phyloP scores from a whole-genome alignment of 208 protist genomes.

The Crithidia acanthocephali region DNA sequence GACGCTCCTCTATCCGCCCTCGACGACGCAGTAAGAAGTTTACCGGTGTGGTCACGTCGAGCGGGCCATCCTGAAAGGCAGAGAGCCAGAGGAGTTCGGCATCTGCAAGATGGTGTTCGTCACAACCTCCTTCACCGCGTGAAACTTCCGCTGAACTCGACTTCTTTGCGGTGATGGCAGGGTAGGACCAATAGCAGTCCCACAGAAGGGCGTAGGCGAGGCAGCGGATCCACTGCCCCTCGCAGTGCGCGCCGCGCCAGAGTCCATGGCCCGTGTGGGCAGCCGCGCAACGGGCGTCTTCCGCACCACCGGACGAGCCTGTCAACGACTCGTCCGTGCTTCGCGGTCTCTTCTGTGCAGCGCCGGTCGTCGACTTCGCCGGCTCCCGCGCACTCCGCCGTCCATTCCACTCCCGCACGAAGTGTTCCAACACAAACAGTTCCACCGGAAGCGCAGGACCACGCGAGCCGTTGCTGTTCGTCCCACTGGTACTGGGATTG shows the following conservation, averaged over 20 bases:
- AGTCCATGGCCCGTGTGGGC: not conserved
- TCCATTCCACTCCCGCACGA: slow-evolving; percentile 33
- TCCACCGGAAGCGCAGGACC: slow-evolving; percentile 43
- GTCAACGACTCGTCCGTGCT: not conserved
- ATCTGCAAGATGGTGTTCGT: not conserved
- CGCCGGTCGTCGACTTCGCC: not conserved
- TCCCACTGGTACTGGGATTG: not conserved
- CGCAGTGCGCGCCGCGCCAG: slow-evolving; percentile 78
- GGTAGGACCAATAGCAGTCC: slow-evolving; percentile 51
- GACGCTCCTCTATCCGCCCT: slow-evolving; percentile 42
- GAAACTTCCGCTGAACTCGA: too few relatives aligned
- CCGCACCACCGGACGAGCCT: not conserved
- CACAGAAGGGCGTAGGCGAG: slow-evolving; percentile 65
- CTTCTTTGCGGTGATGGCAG: not conserved
- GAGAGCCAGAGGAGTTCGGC: slow-evolving; percentile 59
- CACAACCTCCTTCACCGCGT: not conserved
- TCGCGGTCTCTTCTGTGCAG: not conserved
- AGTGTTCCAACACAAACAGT: slow-evolving; percentile 50
- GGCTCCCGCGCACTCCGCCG: not conserved
- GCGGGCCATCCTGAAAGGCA: slow-evolving; percentile 67
- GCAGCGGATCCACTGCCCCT: slow-evolving; percentile 74
- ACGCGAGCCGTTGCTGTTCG: not conserved
- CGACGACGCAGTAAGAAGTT: slow-evolving; percentile 51
- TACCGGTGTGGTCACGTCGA: slow-evolving; percentile 45
- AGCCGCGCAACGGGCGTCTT: not conserved